Base-by-base conservation (phyloP, 1,284 basidiomycete species). In the Calocybe gambosa region DNA sequence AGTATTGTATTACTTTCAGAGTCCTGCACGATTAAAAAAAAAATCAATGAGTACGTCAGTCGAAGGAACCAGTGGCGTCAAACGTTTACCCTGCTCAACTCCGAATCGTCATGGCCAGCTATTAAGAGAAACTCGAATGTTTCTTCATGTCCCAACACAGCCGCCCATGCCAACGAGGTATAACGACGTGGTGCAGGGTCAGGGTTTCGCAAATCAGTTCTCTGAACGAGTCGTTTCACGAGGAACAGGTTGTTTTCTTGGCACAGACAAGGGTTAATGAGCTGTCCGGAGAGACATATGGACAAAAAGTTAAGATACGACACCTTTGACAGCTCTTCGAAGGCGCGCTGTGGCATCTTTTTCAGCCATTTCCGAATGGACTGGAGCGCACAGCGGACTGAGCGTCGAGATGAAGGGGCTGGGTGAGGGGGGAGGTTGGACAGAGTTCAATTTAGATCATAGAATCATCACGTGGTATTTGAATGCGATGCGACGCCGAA, bases 181-280 rank as follows among this genome's bases (percentile, higher is more conserved):
- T 86, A 84, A 1, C 89, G 77, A 54, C 77, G 77, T 31, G 77
- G 69, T 13, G 73, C 75, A 12, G 84, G 75, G 66, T 96, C 93
- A 6, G 89, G 80, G 67, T 95, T 95, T 21, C 93, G 79, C 71
- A 94, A 80, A 60, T 94, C 90, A 21, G 85, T 89, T 58, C 82
- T 70, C 62, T 82, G 82, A 55, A 87, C 73, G 56, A 91, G 80
- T 38, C 91, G 77, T 66, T 82, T 85, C 59, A 94, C 88, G 51
- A 93, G 80, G 55, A 92, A 85, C 51, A 94, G 79, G 66, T 93
- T 93, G 69, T 94, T 93, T 69, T 93, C 92, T 94, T 61, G 21
- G 49, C 46, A 39, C 42, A 51, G 19, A 18, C 39, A 9, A 15
- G 15, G 31, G 31, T 20, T n/a, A 44, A 55, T 49, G 56, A 58